Evolutionary conservation across 306 rosid species (phyloP), one percentile per base, ranked within the genome.

Genomic region (Dryas drummondii): DNA sequence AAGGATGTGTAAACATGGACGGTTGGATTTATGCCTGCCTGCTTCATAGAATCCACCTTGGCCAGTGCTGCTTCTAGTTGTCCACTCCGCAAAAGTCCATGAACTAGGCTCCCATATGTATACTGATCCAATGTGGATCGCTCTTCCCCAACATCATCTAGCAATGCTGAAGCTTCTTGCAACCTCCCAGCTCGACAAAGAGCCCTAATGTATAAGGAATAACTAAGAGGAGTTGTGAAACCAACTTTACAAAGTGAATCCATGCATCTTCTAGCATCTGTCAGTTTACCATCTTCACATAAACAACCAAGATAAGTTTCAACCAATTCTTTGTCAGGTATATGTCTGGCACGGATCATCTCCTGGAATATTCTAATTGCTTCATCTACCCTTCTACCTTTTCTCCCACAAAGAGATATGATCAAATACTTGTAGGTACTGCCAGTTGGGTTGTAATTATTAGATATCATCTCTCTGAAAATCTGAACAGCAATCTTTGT

Each of bases 341-440:
- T 66, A 79, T 65, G 59, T 65, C 88, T 85, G 0, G 86, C 82
- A 51, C 9, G 58, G 61, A 87, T 81, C 98, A 94, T 91, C 81
- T 91, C 89, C 13, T 75, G 72, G 61, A 84, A 90, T 56, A 75
- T 68, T 72, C 77, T 78, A 19, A 86, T 27, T 72, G 98, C 96
- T 74, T 91, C 94, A 41, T 83, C 86, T 58, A 84, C 91, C 83
- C 88, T 91, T 86, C 96, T 85, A 54, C 98, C 91, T 82, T 94
- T 94, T 69, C 72, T 87, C 57, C 88, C 90, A 60, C 97, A 90
- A 19, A 91, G 87, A 83, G 82, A 76, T 5, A 85, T 74, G 73
- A 94, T 87, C 87, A 94, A 76, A 84, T 84, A 90, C 90, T 94
- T 94, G 84, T 90, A 94, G 60, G 96, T 84, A 49, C 92, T 86